Evolutionary conservation across 2,329 filamentous ascomycete genomes (phyloP).

Genomic region (Fusarium tanahbumbuense): DNA sequence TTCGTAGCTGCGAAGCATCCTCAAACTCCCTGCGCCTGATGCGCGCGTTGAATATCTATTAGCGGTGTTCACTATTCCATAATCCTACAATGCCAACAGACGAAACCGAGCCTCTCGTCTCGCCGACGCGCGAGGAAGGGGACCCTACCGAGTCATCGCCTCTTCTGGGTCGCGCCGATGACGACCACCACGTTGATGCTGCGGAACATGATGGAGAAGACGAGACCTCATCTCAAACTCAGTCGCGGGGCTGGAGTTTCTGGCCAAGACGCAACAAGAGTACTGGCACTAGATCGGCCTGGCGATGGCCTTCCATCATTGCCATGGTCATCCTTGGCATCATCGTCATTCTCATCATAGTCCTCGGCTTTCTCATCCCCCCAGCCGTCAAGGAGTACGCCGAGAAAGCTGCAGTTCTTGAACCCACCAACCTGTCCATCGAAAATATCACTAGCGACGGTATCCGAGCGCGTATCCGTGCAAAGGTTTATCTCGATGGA

Average conservation of each 20-base stretch:
- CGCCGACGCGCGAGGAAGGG: constrained; percentile 48
- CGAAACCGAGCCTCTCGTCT: constrained; percentile 60
- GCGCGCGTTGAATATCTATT: constrained; percentile 15
- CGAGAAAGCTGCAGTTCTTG: constrained; percentile 82
- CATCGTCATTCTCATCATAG: constrained; percentile 74
- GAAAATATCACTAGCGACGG: constrained; percentile 85
- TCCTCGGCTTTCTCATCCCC: constrained; percentile 84
- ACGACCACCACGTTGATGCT: constrained; percentile 52
- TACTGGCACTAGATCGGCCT: constrained; percentile 40
- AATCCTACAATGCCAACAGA: constrained; percentile 56
- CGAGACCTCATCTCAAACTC: constrained; percentile 24
- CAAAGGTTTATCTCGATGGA: constrained; percentile 83
- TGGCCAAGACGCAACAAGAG: constrained; percentile 39
- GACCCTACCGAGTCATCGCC: constrained; percentile 62
- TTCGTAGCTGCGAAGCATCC: neutral
- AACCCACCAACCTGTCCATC: constrained; percentile 85
- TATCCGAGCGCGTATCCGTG: constrained; percentile 82
- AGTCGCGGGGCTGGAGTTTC: constrained; percentile 30
- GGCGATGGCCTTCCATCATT: constrained; percentile 80
- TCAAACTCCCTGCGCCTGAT: constrained; percentile 15
- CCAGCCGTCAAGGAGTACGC: constrained; percentile 86
- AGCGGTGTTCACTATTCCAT: constrained; percentile 47
- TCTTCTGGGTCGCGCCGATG: constrained; percentile 57
- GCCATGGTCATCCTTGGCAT: constrained; percentile 75
- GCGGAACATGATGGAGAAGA: constrained; percentile 44